A percentile compares a stretch with the other conserved stretches of the same genome.
Evolutionary conservation across 495 filamentous ascomycete genomes (phyloP).

Genomic region (Cladorrhinum samala): DNA sequence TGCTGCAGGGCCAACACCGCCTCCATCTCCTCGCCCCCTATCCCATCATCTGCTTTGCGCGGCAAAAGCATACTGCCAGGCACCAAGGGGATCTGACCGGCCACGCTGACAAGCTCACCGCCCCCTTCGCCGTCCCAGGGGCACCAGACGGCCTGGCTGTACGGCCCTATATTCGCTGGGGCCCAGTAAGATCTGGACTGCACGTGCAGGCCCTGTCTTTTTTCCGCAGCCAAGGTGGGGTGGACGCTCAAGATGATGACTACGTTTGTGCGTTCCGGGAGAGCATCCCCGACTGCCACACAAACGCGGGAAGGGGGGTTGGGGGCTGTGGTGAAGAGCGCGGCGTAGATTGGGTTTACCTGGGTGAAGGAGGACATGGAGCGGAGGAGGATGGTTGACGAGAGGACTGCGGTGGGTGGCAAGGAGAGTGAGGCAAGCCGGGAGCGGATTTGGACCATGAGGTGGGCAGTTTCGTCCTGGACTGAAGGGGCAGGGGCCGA

Average conservation of each 20-base stretch:
- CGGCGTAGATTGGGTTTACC: constrained; percentile 69
- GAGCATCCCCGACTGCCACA: constrained; percentile 61
- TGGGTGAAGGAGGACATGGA: constrained; percentile 69
- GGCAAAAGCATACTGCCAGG: constrained; percentile 71
- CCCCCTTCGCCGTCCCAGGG: constrained; percentile 37
- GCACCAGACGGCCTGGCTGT: constrained; percentile 78
- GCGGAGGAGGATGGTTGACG: constrained; percentile 68
- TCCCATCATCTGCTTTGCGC: no score
- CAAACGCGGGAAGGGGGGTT: constrained; percentile 84
- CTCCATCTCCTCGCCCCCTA: constrained; percentile 16
- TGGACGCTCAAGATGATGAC: constrained; percentile 40
- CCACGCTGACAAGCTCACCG: constrained; percentile 48
- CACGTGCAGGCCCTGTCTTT: constrained; percentile 68
- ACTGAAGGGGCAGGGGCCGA: constrained; percentile 13
- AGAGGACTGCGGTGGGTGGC: constrained; percentile 55
- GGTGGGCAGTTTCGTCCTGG: constrained; percentile 27
- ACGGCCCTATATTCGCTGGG: constrained; percentile 95
- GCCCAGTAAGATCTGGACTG: constrained; percentile 96
- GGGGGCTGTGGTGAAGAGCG: constrained; percentile 55
- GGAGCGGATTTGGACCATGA: constrained; percentile 31
- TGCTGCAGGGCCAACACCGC: constrained; percentile 71
- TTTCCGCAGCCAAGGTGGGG: constrained; percentile 14
- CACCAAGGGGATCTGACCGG: constrained; percentile 87
- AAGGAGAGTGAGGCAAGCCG: constrained; percentile 25
- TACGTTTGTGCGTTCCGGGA: constrained; percentile 52